Base-by-base conservation (phyloP, 202 grass and related monocot species). In the Elaeis oleifera region DNA sequence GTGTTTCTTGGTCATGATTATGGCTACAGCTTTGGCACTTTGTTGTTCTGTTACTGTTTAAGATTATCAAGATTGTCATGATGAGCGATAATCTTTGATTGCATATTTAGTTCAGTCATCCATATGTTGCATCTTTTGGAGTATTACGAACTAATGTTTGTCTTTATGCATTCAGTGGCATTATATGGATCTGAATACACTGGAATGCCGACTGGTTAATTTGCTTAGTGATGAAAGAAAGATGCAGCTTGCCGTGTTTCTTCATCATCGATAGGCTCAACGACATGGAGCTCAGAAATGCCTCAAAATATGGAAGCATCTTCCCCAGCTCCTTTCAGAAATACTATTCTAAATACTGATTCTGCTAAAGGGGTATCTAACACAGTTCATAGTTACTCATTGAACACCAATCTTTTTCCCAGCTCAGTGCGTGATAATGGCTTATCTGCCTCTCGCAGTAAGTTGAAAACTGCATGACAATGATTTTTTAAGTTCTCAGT, bases 401-500 rank as follows among this genome's bases (percentile, higher is more conserved):
- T 18, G 4, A 44, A 44, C 55, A 4, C 8, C 13, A 36, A 56
- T 68, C 7, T 19, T 36, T 44, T 68, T 68, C 20, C 31, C 3
- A 55, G 27, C 51, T 24, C 51, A 8, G 51, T 55, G n/a, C 1
- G 54, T 68, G 65, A 27, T 39, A 51, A 55, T 32, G 24, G 51
- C n/a, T 56, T 54, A 54, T 68, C 26, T 55, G 17, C 50, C 36
- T 68, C 50, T 8, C 52, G 44, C 13, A 68, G 65, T 68, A 27
- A 55, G 52, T 68, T 22, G n/a, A 32, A 44, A 44, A 20, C 24
- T 55, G n/a, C 4, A 22, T 19, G n/a, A 15, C 36, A 11, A 44
- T 44, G 36, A 44, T 44, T 44, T 44, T 21, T 20, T 24, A 20
- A 5, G 8, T 19, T 55, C 3, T 68, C 1, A 19, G 6, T 18